phyloP scores from a whole-genome alignment of 192 early-diverging fungal species.

The Coemansia sp. region DNA sequence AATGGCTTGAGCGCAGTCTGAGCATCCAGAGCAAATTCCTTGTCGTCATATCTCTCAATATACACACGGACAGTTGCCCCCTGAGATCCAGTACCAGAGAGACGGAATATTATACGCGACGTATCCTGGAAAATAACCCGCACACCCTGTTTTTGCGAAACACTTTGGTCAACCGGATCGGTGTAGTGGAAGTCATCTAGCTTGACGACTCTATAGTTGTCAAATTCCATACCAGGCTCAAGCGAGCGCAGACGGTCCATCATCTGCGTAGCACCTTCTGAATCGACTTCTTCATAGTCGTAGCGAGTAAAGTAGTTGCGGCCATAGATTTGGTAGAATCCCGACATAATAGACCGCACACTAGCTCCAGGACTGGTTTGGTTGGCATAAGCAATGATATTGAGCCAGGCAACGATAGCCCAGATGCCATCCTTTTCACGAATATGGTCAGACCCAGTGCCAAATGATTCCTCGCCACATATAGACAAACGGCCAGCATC shows the following conservation, averaged over 20 bases:
- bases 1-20: constrained; percentile 86
- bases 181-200: constrained; percentile 95
- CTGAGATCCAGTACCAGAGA: constrained; percentile 91
- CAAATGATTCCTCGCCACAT: constrained; percentile 98
- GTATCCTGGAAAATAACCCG: constrained; percentile 90
- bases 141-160: constrained; percentile 86
- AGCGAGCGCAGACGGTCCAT: constrained; percentile 66
- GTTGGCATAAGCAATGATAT: constrained; percentile 80
- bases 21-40: constrained; percentile 64
- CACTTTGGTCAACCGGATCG: constrained; percentile 86
- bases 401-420: constrained; percentile 96
- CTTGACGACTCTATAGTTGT: constrained; percentile 36
- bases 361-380: constrained; percentile 55
- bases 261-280: constrained; percentile 73
- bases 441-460: constrained; percentile 97
- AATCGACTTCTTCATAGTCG: constrained; percentile 95
- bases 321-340: constrained; percentile 81
- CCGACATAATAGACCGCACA: constrained; percentile 77
- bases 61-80: constrained; percentile 96
- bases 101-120: constrained; percentile 86
- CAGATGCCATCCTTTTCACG: constrained; percentile 99
- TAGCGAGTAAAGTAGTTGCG: constrained; percentile 96
- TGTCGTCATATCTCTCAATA: constrained; percentile 75
- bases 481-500: constrained; percentile 90
- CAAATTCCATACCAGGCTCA: constrained; percentile 62